Conservation (phyloP, 345 rosid genomes). For the Triadica sebifera region DNA sequence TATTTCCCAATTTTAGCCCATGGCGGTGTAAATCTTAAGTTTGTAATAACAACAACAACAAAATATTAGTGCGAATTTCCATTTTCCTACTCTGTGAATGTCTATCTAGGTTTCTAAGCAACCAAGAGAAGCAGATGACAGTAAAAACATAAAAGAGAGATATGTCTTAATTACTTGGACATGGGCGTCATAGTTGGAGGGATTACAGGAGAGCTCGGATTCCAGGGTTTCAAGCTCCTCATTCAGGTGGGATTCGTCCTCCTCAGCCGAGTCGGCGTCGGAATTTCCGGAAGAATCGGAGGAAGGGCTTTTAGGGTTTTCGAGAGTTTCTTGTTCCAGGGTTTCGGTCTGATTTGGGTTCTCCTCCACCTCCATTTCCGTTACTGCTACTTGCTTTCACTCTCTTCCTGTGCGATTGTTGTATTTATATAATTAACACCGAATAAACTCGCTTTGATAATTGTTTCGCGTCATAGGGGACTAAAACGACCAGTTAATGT, state of each 20-base stretch:
- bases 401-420: no score
- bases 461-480: no score
- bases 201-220: slow-evolving; percentile 53
- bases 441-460: no score
- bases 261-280: slow-evolving; percentile 74
- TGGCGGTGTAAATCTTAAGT: no score
- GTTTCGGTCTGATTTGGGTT: background rate
- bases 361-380: background rate
- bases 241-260: slow-evolving; percentile 55
- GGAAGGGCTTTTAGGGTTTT: slow-evolving; percentile 19
- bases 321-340: slow-evolving; percentile 6
- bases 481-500: no score
- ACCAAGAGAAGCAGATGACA: background rate
- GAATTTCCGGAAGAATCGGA: slow-evolving; percentile 55
- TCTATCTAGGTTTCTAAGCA: background rate
- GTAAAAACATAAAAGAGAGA: background rate
- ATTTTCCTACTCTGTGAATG: background rate
- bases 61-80: background rate
- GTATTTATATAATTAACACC: no score
- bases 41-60: no score
- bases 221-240: slow-evolving; percentile 55
- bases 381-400: background rate
- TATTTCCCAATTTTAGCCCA: background rate
- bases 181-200: slow-evolving; percentile 75
- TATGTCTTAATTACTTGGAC: slow-evolving; percentile 43